phyloP scores from a whole-genome alignment of 352 stramenopile species.

The Phytophthora tentaculata region DNA sequence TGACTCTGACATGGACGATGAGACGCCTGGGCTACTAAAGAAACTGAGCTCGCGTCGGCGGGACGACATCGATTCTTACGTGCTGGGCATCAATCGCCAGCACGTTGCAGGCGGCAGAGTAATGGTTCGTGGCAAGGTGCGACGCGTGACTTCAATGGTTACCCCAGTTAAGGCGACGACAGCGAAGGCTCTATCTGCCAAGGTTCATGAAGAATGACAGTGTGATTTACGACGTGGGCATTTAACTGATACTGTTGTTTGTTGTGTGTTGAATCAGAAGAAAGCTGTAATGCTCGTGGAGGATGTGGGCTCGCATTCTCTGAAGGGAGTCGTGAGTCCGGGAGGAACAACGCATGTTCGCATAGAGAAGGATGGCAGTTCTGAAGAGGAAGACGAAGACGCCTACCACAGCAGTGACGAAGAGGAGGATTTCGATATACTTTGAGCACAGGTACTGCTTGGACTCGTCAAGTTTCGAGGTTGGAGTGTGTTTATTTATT shows the following conservation, averaged over 20 bases:
- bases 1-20: constrained; percentile 53
- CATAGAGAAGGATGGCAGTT: constrained; percentile 60
- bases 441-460: constrained; percentile 8
- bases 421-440: constrained; percentile 37
- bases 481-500: constrained; percentile 38
- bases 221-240: not conserved
- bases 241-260: not conserved
- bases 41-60: constrained; percentile 63
- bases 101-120: constrained; percentile 46
- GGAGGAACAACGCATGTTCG: constrained; percentile 66
- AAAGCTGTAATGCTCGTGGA: constrained; percentile 54
- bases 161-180: constrained; percentile 22
- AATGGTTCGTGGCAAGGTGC: constrained; percentile 46
- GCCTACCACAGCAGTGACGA: constrained; percentile 40
- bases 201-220: constrained; percentile 21
- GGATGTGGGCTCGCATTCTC: constrained; percentile 47
- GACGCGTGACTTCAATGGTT: constrained; percentile 28
- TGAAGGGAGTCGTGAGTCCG: constrained; percentile 67
- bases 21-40: constrained; percentile 48
- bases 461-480: not conserved
- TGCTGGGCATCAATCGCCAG: constrained; percentile 65
- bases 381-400: constrained; percentile 48
- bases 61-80: constrained; percentile 82
- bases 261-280: constrained; percentile 23
- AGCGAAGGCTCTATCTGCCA: constrained; percentile 39